Conservation (phyloP, 352 stramenopile genomes). For the Globisporangium ultimum region DNA sequence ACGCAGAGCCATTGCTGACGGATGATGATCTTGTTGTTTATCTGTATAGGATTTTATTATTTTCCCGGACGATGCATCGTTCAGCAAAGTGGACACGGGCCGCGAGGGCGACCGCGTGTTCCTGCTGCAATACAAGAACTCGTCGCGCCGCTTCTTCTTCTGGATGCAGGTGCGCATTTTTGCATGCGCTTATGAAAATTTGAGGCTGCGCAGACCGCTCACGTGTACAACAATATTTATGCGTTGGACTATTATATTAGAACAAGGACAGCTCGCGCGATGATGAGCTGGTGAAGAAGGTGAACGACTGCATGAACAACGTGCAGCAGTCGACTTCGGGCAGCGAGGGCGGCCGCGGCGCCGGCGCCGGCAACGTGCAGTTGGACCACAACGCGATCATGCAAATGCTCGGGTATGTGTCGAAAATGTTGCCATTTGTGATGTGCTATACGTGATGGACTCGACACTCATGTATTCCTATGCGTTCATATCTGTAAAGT, state of each 20-base stretch:
- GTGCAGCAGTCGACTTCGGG: conserved; percentile 39
- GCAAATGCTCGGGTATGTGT: conserved; percentile 81
- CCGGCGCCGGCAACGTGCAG: conserved; percentile 55
- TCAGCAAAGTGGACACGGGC: conserved; percentile 87
- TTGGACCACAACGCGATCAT: conserved; percentile 90
- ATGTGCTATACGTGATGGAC: not conserved
- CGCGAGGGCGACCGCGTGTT: conserved; percentile 85
- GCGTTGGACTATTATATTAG: too few relatives aligned
- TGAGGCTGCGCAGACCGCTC: not conserved
- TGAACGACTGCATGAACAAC: conserved; percentile 90
- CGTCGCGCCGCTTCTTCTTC: conserved; percentile 91
- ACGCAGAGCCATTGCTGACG: too few relatives aligned
- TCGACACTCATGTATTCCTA: not conserved
- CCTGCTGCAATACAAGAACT: conserved; percentile 92
- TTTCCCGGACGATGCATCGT: conserved; percentile 88
- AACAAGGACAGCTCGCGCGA: conserved; percentile 88
- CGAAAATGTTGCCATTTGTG: not conserved
- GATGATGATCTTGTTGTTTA: not conserved
- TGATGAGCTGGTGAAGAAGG: conserved; percentile 82
- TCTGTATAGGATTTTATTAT: conserved; percentile 84
- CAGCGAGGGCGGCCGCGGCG: conserved; percentile 25
- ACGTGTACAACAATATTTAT: not conserved
- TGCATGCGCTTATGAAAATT: not conserved
- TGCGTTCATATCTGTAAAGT: conserved; percentile 16
- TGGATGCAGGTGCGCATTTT: conserved; percentile 87